Conservation (phyloP, 2,329 filamentous ascomycete genomes). For the Emydomyces testavorans region DNA sequence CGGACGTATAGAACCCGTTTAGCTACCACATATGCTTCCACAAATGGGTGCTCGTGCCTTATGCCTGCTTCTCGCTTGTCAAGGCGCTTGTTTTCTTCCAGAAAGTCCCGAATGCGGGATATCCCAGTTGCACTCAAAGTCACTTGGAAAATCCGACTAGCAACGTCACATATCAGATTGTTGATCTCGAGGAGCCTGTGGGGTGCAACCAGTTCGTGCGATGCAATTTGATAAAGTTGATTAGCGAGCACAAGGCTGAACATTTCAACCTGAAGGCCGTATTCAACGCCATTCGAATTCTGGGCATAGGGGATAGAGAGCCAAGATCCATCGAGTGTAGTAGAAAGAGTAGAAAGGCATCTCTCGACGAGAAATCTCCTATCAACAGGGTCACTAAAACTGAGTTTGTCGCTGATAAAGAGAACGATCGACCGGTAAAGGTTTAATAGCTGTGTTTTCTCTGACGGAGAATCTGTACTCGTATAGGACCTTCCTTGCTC, state of each 20-base stretch:
- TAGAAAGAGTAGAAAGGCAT: conserved; percentile 25
- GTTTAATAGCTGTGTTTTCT: conserved; percentile 13
- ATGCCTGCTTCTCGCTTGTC: conserved; percentile 40
- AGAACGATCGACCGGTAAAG: conserved; percentile 36
- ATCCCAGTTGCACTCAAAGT: conserved; percentile 27
- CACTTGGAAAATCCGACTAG: conserved; percentile 28
- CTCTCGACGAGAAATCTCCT: conserved; percentile 37
- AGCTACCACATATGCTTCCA: conserved; percentile 40
- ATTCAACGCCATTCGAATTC: neutral
- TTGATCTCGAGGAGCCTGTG: conserved; percentile 20
- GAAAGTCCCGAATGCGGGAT: conserved; percentile 31
- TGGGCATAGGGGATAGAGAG: conserved; percentile 7
- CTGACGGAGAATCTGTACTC: neutral
- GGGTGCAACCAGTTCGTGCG: conserved; percentile 24
- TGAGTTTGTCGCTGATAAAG: conserved; percentile 40
- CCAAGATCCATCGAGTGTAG: conserved; percentile 12
- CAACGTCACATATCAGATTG: conserved; percentile 26
- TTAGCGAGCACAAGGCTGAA: conserved; percentile 30
- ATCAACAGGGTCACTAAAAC: conserved; percentile 46
- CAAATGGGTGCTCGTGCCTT: conserved; percentile 31
- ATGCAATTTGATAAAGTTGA: conserved; percentile 30
- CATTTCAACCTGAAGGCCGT: conserved; percentile 15
- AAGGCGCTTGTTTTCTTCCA: conserved; percentile 36
- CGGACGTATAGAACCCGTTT: conserved; percentile 31
- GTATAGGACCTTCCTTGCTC: conserved; percentile 15